A percentile compares a stretch with the other conserved stretches of the same genome.
These are phyloP conservation scores for Vitellaria paradoxa DNA, from an alignment of 179 eudicot species.

Conservation along the genomic window DNA sequence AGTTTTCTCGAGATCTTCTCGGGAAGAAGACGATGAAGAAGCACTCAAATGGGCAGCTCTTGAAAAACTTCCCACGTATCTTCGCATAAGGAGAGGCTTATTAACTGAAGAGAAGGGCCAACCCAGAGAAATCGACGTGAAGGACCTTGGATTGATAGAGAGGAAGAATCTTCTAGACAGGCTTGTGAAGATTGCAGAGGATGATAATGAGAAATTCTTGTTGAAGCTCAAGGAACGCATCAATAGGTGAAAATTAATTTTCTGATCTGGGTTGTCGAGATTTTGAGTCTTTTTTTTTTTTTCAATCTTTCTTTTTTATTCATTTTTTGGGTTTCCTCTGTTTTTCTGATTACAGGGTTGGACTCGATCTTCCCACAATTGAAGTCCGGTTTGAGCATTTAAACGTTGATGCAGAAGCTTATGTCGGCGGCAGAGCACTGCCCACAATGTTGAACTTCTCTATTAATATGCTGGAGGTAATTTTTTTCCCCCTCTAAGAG, in stretches of 20 bases:
- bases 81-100: slow-evolving; percentile 61
- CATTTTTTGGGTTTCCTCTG: not conserved
- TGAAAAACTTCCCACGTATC: slow-evolving; percentile 73
- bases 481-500: too few species aligned
- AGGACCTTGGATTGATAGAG: slow-evolving; percentile 55
- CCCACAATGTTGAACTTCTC: slow-evolving; percentile 71
- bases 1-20: slow-evolving; percentile 50
- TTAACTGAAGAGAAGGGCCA: slow-evolving; percentile 48
- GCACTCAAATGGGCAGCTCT: slow-evolving; percentile 91
- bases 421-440: slow-evolving; percentile 66
- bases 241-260: slow-evolving; percentile 48
- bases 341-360: slow-evolving; percentile 44
- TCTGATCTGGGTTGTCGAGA: too few species aligned
- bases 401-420: slow-evolving; percentile 63
- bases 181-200: slow-evolving; percentile 66
- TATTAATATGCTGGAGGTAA: slow-evolving; percentile 64
- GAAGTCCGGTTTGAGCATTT: slow-evolving; percentile 78
- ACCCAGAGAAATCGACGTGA: slow-evolving; percentile 60
- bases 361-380: slow-evolving; percentile 64
- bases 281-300: too few species aligned
- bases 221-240: slow-evolving; percentile 67
- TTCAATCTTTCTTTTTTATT: not conserved
- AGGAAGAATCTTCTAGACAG: slow-evolving; percentile 59
- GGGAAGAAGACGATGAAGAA: slow-evolving; percentile 78
- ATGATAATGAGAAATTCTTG: slow-evolving; percentile 82